Conservation (phyloP, 176 grass and related monocot genomes). For the Cenchrus americanus region DNA sequence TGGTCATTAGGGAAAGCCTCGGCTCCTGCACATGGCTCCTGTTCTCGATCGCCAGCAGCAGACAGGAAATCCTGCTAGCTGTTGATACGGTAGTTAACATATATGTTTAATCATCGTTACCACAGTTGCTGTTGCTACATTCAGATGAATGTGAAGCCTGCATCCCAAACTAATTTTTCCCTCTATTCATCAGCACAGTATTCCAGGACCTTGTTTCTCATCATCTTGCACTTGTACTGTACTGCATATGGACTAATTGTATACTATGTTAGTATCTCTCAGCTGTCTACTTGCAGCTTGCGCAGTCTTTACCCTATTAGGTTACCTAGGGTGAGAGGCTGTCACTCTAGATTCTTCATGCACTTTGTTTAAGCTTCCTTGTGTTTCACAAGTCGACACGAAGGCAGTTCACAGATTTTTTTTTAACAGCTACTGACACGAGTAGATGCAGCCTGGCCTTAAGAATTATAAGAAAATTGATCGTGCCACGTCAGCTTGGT, state of each 20-base stretch:
- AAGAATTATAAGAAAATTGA: constrained; percentile 36
- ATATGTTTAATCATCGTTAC: constrained; percentile 49
- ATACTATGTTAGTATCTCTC: constrained; percentile 20
- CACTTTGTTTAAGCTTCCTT: constrained; percentile 39
- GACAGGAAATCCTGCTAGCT: constrained; percentile 73
- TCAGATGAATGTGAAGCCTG: constrained; percentile 61
- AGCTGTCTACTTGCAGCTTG: background rate
- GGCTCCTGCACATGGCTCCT: constrained; percentile 60
- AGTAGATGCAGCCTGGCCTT: constrained; percentile 26
- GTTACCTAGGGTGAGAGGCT: constrained; percentile 36
- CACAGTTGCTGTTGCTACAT: constrained; percentile 41
- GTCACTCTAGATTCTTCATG: constrained; percentile 47
- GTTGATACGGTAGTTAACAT: constrained; percentile 52
- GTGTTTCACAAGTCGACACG: constrained; percentile 45
- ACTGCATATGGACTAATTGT: constrained; percentile 13
- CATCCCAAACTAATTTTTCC: constrained; percentile 13
- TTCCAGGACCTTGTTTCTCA: constrained; percentile 37
- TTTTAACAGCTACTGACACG: constrained; percentile 43
- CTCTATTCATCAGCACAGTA: constrained; percentile 32
- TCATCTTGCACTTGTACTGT: constrained; percentile 28
- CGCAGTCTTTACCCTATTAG: constrained; percentile 34
- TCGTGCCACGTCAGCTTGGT: constrained; percentile 45
- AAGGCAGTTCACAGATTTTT: constrained; percentile 1
- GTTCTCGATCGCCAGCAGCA: constrained; percentile 41
- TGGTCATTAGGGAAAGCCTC: constrained; percentile 38